A percentile compares a stretch with the other conserved stretches of the same genome.
Conservation (phyloP, 495 filamentous ascomycete genomes). For the Tetracladium marchalianum region DNA sequence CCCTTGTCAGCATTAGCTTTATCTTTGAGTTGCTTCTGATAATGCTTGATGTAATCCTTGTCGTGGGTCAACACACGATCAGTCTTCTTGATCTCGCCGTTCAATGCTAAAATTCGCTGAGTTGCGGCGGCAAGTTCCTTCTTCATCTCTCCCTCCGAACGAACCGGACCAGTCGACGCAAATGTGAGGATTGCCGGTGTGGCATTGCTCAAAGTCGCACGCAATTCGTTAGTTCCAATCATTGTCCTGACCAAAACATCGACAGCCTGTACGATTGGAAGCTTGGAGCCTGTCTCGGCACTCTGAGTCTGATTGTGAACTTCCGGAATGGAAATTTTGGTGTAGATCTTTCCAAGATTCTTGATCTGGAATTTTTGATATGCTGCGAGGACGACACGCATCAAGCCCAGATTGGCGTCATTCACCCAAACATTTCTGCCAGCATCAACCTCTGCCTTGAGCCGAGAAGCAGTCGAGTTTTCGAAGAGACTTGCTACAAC, state of each 20-base stretch:
- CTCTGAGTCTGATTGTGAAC: slow-evolving; percentile 36
- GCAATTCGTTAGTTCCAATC: slow-evolving; percentile 45
- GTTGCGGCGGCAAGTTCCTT: slow-evolving; percentile 31
- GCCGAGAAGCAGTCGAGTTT: slow-evolving; percentile 38
- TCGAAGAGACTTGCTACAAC: slow-evolving; percentile 60
- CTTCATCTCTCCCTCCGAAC: slow-evolving; percentile 37
- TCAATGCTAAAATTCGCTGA: slow-evolving; percentile 32
- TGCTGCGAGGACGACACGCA: slow-evolving; percentile 35
- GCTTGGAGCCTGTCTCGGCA: slow-evolving; percentile 35
- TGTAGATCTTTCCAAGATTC: slow-evolving; percentile 33
- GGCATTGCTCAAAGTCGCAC: slow-evolving; percentile 40
- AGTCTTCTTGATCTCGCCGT: slow-evolving; percentile 31
- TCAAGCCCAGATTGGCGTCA: slow-evolving; percentile 38
- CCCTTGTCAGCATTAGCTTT: slow-evolving; percentile 20
- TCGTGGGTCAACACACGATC: slow-evolving; percentile 46
- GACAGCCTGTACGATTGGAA: slow-evolving; percentile 38
- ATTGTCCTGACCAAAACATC: slow-evolving; percentile 41
- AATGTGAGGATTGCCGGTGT: slow-evolving; percentile 29
- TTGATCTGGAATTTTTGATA: slow-evolving; percentile 42
- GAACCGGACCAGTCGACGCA: slow-evolving; percentile 21
- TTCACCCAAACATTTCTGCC: slow-evolving; percentile 47
- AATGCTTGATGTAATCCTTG: slow-evolving; percentile 47
- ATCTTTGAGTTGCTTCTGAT: slow-evolving; percentile 27
- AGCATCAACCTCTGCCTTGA: slow-evolving; percentile 48
- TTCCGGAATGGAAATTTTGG: slow-evolving; percentile 40